Base-by-base conservation (phyloP, 257 asterid genomes). In the Leonotis leonurus region DNA sequence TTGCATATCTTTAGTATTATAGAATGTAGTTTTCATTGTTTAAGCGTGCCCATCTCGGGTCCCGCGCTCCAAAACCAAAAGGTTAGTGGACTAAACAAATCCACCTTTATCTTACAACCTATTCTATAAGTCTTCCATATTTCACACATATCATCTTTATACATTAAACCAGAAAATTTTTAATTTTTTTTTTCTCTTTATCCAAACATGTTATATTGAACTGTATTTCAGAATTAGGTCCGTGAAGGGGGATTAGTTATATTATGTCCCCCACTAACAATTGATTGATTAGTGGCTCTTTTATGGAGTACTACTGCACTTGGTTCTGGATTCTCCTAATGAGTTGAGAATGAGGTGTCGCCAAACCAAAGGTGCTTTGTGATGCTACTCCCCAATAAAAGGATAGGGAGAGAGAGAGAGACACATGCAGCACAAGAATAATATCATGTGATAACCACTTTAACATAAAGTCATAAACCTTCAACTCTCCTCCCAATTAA, bases 261-360 rank as follows among this genome's bases (percentile, higher is more conserved):
- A 51, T n/a, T 25, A 51, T 54, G 44, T 24, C 27, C 40, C 24
- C 44, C 60, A 54, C 60, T 30, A 18, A 54, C 43, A 8, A 30
- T 10, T 16, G 16, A 30, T 54, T 52, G 16, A 30, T 54, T 52
- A 52, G 59, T 27, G 58, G 2, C 21, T 22, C 26, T 53, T 48
- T 11, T n/a, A n/a, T n/a, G n/a, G n/a, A n/a, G n/a, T n/a, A n/a
- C n/a, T n/a, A n/a, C n/a, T n/a, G 22, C 22, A 48, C 30, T 46
- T 21, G 27, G 27, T 21, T 48, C 22, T 54, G 43, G 60, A 30
- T 54, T 54, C 60, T 30, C 25, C 16, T 3, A 30, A 54, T 54
- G 9, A 16, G 26, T 54, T 54, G 44, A 54, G 18, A 30, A 54
- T 54, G 41, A 54, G 60, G 44, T 54, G 60, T 54, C 60, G 32